Conservation (phyloP, 23 red algal genomes). For the Gracilariopsis chorda region DNA sequence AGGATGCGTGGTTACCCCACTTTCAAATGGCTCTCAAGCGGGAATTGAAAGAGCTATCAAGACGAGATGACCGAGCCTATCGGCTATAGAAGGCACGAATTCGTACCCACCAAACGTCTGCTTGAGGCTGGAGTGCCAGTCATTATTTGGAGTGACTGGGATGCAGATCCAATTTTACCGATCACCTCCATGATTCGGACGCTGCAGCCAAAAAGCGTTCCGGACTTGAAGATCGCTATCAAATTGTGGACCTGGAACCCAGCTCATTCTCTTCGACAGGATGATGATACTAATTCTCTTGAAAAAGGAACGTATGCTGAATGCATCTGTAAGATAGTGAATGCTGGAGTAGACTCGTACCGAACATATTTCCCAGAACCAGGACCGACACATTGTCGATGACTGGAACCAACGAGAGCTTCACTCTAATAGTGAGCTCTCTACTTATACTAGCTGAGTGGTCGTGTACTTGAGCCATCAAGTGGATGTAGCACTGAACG, state of each 20-base stretch:
- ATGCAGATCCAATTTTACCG: not conserved
- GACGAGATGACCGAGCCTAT: not conserved
- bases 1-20: not conserved
- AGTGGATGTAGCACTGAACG: no score
- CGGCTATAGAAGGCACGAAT: not conserved
- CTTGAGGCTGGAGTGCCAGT: not conserved
- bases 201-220: not conserved
- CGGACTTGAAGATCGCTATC: not conserved
- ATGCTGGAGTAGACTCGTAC: no score
- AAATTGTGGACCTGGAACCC: not conserved
- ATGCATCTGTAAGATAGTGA: no score
- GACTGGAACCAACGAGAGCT: no score
- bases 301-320: not conserved
- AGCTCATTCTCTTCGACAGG: not conserved
- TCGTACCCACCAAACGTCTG: not conserved
- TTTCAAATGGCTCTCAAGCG: not conserved
- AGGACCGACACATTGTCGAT: no score
- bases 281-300: not conserved
- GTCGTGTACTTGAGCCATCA: no score
- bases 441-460: no score
- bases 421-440: no score
- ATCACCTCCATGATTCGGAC: not conserved
- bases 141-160: not conserved
- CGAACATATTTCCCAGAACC: no score
- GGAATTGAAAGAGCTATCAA: not conserved